A percentile compares a stretch with the other conserved stretches of the same genome.
These are phyloP conservation scores for Coelastrella sp. DNA, from an alignment of 139 green algal genomes.

Conservation along the genomic window DNA sequence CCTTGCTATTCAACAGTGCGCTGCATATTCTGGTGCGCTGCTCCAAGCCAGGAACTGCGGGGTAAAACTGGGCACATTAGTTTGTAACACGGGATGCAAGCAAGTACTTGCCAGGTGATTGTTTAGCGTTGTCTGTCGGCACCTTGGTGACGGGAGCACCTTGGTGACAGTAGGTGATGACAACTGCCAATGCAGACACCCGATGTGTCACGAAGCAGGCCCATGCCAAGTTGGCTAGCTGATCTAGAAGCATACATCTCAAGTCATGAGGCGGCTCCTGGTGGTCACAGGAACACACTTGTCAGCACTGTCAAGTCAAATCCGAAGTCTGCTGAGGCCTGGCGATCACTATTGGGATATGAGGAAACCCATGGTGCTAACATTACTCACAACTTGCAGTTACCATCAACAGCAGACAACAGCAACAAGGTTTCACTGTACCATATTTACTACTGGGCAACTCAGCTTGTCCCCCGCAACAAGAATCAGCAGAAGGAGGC, in stretches of 20 bases:
- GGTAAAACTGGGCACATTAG: no score
- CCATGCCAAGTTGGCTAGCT: not conserved
- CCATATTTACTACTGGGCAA: constrained; percentile 81
- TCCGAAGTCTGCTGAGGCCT: constrained; percentile 60
- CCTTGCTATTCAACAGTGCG: no score
- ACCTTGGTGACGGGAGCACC: not conserved
- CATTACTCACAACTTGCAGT: constrained; percentile 6
- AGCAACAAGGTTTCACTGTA: constrained; percentile 55
- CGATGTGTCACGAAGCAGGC: not conserved
- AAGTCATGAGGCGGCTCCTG: not conserved
- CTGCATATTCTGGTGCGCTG: no score
- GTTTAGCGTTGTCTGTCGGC: no score
- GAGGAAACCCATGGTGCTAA: constrained; percentile 56
- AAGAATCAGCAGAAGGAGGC: constrained; percentile 66
- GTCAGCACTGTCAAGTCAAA: constrained; percentile 56
- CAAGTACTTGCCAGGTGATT: no score
- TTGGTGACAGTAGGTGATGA: not conserved
- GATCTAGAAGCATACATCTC: constrained; percentile 43
- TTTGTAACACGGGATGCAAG: no score
- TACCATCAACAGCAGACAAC: not conserved
- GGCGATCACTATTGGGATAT: constrained; percentile 64
- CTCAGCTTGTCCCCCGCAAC: constrained; percentile 70
- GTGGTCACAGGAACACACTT: constrained; percentile 16
- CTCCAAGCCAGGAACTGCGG: no score
- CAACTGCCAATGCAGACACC: not conserved